These are phyloP conservation scores for Torulaspora indica DNA, from an alignment of 805 yeast genomes.

Conservation along the genomic window DNA sequence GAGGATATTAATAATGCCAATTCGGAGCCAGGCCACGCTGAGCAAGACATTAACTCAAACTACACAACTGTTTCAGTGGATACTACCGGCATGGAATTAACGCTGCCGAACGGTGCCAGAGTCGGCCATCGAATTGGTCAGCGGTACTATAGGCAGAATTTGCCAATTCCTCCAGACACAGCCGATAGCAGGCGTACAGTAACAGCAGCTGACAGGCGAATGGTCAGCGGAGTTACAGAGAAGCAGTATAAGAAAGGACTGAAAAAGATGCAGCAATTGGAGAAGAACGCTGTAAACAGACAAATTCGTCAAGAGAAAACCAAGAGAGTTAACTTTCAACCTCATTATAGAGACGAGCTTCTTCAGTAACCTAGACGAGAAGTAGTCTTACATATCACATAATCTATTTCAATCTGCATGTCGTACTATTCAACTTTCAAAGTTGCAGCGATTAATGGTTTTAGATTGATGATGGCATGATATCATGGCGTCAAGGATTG, in stretches of 20 bases:
- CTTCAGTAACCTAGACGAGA: conserved; percentile 34
- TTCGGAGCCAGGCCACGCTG: conserved; percentile 32
- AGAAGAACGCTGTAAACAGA: conserved; percentile 43
- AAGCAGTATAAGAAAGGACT: conserved; percentile 47
- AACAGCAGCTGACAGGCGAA: conserved; percentile 67
- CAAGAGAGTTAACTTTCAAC: conserved; percentile 73
- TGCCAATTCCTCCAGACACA: conserved; percentile 38
- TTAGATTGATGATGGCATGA: too few species aligned
- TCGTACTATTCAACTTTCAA: too few species aligned
- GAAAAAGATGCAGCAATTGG: conserved; percentile 42
- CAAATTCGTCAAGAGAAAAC: conserved; percentile 46
- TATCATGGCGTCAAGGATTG: conserved; percentile 1
- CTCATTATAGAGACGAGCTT: conserved; percentile 75
- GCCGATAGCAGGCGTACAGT: conserved; percentile 70
- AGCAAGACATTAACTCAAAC: conserved; percentile 30
- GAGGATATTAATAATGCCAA: conserved; percentile 30
- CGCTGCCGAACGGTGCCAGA: conserved; percentile 70
- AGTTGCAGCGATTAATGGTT: too few species aligned
- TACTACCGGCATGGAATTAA: conserved; percentile 56
- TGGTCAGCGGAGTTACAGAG: conserved; percentile 58
- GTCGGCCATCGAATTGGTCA: conserved; percentile 78
- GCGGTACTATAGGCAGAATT: conserved; percentile 65
- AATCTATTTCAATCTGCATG: too few species aligned
- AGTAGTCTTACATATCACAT: background rate
- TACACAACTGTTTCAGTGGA: conserved; percentile 42